Evolutionary conservation across 768 basidiomycete species (phyloP).

Genomic region (Pulveroboletus sp.): DNA sequence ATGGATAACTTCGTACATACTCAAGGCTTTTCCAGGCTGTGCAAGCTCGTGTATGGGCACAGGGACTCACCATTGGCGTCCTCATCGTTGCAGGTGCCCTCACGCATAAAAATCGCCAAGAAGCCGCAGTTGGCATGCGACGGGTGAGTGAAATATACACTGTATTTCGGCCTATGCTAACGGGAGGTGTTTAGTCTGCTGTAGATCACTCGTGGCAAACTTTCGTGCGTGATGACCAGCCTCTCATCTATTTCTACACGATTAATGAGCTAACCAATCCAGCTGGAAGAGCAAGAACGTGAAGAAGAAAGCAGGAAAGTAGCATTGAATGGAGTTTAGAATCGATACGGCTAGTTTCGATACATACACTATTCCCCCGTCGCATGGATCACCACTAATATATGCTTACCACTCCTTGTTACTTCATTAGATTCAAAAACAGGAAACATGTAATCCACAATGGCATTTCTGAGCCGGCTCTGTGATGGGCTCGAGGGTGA

Average conservation of each 20-base stretch:
- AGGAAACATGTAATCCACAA: no score
- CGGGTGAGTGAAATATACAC: conserved; percentile 11
- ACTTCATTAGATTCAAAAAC: no score
- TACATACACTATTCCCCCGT: background rate
- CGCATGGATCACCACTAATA: no score
- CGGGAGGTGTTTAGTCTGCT: conserved; percentile 6
- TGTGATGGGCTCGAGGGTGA: no score
- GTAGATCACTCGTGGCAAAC: conserved; percentile 29
- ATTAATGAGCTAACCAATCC: background rate
- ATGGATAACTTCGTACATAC: background rate
- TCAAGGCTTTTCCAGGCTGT: conserved; percentile 54
- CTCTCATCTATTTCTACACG: background rate
- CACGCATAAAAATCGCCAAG: conserved; percentile 48
- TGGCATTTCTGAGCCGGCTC: no score
- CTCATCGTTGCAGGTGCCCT: conserved; percentile 69
- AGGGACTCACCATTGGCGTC: conserved; percentile 75
- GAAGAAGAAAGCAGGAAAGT: conserved; percentile 20
- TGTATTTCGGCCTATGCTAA: background rate
- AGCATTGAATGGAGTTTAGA: conserved; percentile 3
- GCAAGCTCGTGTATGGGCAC: conserved; percentile 89
- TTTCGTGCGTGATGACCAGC: conserved; percentile 19
- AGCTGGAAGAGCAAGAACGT: conserved; percentile 30
- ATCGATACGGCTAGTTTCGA: background rate
- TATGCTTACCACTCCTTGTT: no score
- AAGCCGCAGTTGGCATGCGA: conserved; percentile 23